These are phyloP conservation scores for Nakataea oryzae DNA, from an alignment of 2,329 filamentous ascomycete genomes.

Conservation along the genomic window DNA sequence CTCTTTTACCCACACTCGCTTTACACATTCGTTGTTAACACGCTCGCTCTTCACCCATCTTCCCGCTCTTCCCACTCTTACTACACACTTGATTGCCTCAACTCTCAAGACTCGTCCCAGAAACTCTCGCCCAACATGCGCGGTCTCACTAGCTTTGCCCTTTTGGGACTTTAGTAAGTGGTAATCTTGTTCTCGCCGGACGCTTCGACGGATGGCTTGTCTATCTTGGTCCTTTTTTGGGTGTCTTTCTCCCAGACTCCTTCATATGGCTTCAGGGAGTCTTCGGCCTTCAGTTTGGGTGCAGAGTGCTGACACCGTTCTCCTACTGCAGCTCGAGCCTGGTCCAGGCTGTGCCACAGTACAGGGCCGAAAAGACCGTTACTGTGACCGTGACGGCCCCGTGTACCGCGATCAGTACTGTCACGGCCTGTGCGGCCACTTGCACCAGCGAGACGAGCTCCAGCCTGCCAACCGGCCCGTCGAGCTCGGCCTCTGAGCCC, in stretches of 20 bases:
- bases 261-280: not conserved
- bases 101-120: not conserved
- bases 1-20: too few species aligned
- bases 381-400: constrained; percentile 4
- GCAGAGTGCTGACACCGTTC: not conserved
- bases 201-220: too few species aligned
- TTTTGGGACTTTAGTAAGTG: constrained; percentile 2
- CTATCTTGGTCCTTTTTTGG: too few species aligned
- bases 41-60: not conserved
- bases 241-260: not conserved
- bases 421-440: constrained; percentile 1
- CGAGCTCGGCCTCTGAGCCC: not conserved
- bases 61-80: not conserved
- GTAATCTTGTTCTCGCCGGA: not conserved
- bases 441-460: not conserved
- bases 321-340: not conserved
- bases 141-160: constrained; percentile 5
- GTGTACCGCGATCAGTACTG: not conserved
- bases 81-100: not conserved
- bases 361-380: not conserved
- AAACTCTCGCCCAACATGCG: not conserved
- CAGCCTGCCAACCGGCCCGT: not conserved
- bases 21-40: not conserved
- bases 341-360: constrained; percentile 3
- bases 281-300: not conserved